Evolutionary conservation across 2,329 filamentous ascomycete genomes (phyloP), one percentile per base, ranked within the genome.

Genomic region (Botryotinia calthae): DNA sequence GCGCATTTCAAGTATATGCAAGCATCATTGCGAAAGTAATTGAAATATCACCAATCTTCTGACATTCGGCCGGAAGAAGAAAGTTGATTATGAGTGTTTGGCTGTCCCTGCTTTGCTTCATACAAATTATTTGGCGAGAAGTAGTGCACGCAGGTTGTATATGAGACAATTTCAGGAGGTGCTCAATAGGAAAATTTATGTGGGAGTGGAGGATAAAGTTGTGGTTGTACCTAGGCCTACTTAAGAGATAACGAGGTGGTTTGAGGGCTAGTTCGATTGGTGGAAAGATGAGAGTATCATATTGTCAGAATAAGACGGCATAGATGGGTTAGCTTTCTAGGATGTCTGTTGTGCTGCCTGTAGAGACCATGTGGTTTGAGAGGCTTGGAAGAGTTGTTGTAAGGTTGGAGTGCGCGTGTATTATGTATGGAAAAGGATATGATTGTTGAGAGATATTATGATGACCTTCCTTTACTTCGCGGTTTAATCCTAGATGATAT

Each of bases 391-490:
- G 31, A 56, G 25, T 59, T n/a, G 4, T 59, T 18, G 20, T 6
- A 25, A 25, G 9, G 28, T 59, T 9, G 4, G 31, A 25, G 31
- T 34, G 20, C 18, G 56, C 2, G 31, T 59, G 28, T 25, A 59
- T 34, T 22, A 14, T 34, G 6, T 22, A 14, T 34, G 6, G 4
- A 31, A 37, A 37, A 16, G 3, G 12, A n/a, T 6, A 6, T n/a
- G 25, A 9, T 2, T 4, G n/a, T 42, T n/a, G 37, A 42, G 7
- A 25, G 37, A 9, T 0, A 4, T 61, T 18, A n/a, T 18, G 59
- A 4, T 2, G 1, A 16, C 25, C 4, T 25, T n/a, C 25, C 4
- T 25, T n/a, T 62, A 20, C 14, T 42, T 42, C 0, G 3, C 1
- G 25, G 34, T n/a, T 62, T 18, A 18, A n/a, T n/a, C 22, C 25